Evolutionary conservation across 495 filamentous ascomycete species (phyloP).

Genomic region (Trichoderma orchidacearum): DNA sequence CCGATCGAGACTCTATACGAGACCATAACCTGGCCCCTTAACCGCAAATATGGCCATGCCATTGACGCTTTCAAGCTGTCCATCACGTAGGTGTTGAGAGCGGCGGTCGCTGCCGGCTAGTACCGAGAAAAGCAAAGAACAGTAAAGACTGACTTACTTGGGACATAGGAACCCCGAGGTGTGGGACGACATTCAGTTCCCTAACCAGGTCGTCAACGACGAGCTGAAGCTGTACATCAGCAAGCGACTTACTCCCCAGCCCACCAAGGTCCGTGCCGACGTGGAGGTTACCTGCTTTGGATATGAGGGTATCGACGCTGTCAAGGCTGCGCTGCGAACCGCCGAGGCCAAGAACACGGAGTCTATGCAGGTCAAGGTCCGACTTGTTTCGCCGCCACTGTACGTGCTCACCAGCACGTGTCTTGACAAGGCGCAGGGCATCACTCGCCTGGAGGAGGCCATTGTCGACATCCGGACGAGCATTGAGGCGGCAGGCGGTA

Average conservation of each 20-base stretch:
- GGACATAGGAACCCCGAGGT: slow-evolving; percentile 72
- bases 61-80: slow-evolving; percentile 98
- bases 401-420: slow-evolving; percentile 91
- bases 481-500: slow-evolving; percentile 62
- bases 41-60: slow-evolving; percentile 93
- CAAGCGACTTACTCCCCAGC: slow-evolving; percentile 91
- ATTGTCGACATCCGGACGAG: slow-evolving; percentile 69
- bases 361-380: slow-evolving; percentile 90
- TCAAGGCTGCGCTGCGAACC: slow-evolving; percentile 76
- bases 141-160: slow-evolving; percentile 2
- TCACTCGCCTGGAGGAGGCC: slow-evolving; percentile 69
- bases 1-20: slow-evolving; percentile 90
- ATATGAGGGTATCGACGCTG: slow-evolving; percentile 96
- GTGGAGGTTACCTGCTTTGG: slow-evolving; percentile 97
- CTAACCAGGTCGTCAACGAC: slow-evolving; percentile 67
- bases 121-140: too few relatives aligned
- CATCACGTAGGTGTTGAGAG: slow-evolving; percentile 90
- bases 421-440: slow-evolving; percentile 79
- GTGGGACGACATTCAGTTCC: slow-evolving; percentile 85
- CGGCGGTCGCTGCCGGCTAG: too few relatives aligned
- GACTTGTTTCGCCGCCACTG: slow-evolving; percentile 86
- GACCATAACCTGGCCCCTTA: slow-evolving; percentile 89
- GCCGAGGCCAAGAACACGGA: slow-evolving; percentile 80
- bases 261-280: slow-evolving; percentile 94
- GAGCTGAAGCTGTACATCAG: slow-evolving; percentile 88